These are phyloP conservation scores for Physcomitrellopsis africana DNA, from an alignment of 225 moss, liverwort and hornwort genomes.

Conservation along the genomic window DNA sequence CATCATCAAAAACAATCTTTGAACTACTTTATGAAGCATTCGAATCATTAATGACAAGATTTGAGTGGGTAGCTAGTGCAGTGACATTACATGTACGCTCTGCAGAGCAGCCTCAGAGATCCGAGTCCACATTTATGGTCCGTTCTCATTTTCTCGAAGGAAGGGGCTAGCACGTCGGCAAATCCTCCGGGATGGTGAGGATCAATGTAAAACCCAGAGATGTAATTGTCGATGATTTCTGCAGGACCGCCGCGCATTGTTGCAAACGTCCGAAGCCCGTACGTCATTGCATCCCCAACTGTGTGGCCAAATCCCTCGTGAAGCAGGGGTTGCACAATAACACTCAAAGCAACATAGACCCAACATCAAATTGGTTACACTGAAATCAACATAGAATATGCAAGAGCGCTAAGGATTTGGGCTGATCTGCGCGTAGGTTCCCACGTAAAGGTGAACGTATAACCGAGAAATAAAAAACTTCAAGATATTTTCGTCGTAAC, in stretches of 20 bases:
- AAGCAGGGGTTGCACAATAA: slow-evolving; percentile 83
- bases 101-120: slow-evolving; percentile 72
- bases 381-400: neutral
- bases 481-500: slow-evolving; percentile 63
- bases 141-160: slow-evolving; percentile 59
- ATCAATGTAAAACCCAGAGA: slow-evolving; percentile 86
- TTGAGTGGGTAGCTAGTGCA: neutral
- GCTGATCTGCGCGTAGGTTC: slow-evolving; percentile 75
- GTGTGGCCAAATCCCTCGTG: slow-evolving; percentile 91
- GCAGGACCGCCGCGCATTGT: slow-evolving; percentile 84
- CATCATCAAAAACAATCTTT: neutral
- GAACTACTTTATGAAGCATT: neutral
- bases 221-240: slow-evolving; percentile 69
- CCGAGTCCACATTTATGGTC: slow-evolving; percentile 59
- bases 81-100: slow-evolving; percentile 70
- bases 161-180: slow-evolving; percentile 52
- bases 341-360: slow-evolving; percentile 17
- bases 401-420: neutral
- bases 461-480: slow-evolving; percentile 93
- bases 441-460: slow-evolving; percentile 91
- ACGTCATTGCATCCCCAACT: slow-evolving; percentile 87
- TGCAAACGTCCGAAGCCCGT: slow-evolving; percentile 86
- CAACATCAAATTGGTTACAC: neutral
- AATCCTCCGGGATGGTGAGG: slow-evolving; percentile 75
- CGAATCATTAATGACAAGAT: neutral